Evolutionary conservation across 805 yeast genomes (phyloP), one percentile per base, ranked within the genome.

Genomic region (Cyberlindnera amylophila): DNA sequence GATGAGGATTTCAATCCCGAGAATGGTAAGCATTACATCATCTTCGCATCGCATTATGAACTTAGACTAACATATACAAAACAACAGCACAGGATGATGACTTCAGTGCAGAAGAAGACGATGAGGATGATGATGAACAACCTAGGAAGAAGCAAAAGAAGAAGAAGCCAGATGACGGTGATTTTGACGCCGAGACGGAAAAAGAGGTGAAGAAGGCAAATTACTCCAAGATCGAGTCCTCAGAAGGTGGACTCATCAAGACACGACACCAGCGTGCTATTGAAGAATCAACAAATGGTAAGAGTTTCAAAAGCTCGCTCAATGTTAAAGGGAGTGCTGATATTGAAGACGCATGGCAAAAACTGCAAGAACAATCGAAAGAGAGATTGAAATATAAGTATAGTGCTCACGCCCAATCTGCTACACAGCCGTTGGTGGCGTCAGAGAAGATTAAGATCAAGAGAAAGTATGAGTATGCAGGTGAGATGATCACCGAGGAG

Each of bases 401-500:
- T 16, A 45, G 61, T 36, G 50, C 61, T 9, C 43, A 47, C 7
- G 36, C 50, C 3, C 32, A 39, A 17, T n/a, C n/a, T n/a, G 36
- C 46, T 8, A 24, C 42, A 17, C 12, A 27, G 14, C 37, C 42
- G 43, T 45, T 40, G 18, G 48, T 18, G 10, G 49, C 53, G 4
- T 44, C 46, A 24, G 80, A 81, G 38, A 73, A 73, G 57, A 75
- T 91, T 42, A 77, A 79, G 52, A 89, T 91, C 43, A 81, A 77
- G 46, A 72, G 93, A 48, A 77, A 81, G 3, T 91, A 86, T 59
- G 84, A 86, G 44, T 91, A 88, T 71, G 98, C 99, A 0, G 97
- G 97, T 6, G 85, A 85, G 53, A 69, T 79, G 3, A 71, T 84
- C 2, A 77, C 83, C 0, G 96, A 90, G 55, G 81, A 82, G 45